Evolutionary conservation across 1,284 basidiomycete genomes (phyloP).

Genomic region (Leccinum solheimii): DNA sequence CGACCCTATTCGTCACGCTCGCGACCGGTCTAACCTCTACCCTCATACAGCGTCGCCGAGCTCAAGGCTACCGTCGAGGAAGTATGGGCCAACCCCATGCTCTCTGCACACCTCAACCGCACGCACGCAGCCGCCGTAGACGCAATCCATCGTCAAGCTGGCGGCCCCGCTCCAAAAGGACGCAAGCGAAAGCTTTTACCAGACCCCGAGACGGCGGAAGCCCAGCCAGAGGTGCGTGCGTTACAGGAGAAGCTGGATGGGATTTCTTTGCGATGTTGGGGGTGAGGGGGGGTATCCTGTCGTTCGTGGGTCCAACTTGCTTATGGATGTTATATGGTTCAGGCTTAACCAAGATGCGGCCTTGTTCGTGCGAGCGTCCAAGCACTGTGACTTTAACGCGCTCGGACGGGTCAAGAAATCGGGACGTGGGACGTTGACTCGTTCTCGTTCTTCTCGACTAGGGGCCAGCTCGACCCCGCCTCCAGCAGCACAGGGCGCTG

Average conservation of each 20-base stretch:
- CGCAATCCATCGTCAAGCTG: slow-evolving; percentile 45
- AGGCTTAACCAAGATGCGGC: slow-evolving; percentile 56
- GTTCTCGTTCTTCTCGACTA: slow-evolving; percentile 3
- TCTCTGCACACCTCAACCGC: slow-evolving; percentile 56
- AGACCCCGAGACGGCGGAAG: slow-evolving; percentile 33
- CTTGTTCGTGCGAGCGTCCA: slow-evolving; percentile 62
- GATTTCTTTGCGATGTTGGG: slow-evolving; percentile 57
- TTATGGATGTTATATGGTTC: not conserved
- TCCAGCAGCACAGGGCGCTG: not conserved
- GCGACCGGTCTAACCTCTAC: not conserved
- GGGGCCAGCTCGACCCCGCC: not conserved
- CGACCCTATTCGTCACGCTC: not conserved
- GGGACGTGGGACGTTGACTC: slow-evolving; percentile 20
- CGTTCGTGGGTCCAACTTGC: too few species aligned
- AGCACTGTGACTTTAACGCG: slow-evolving; percentile 65
- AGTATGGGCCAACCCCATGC: slow-evolving; percentile 54
- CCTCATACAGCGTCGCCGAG: slow-evolving; percentile 51
- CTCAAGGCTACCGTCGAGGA: slow-evolving; percentile 47
- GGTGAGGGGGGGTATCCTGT: slow-evolving; percentile 36
- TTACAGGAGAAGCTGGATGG: slow-evolving; percentile 51
- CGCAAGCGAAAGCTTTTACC: slow-evolving; percentile 46
- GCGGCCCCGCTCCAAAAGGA: slow-evolving; percentile 40
- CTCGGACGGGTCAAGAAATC: slow-evolving; percentile 41
- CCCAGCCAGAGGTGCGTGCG: slow-evolving; percentile 42
- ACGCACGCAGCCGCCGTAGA: slow-evolving; percentile 52